Percentiles rank a stretch among this genome's conserved stretches.
Evolutionary conservation across 768 basidiomycete genomes (phyloP).

Genomic region (Mycena albidolilacea): DNA sequence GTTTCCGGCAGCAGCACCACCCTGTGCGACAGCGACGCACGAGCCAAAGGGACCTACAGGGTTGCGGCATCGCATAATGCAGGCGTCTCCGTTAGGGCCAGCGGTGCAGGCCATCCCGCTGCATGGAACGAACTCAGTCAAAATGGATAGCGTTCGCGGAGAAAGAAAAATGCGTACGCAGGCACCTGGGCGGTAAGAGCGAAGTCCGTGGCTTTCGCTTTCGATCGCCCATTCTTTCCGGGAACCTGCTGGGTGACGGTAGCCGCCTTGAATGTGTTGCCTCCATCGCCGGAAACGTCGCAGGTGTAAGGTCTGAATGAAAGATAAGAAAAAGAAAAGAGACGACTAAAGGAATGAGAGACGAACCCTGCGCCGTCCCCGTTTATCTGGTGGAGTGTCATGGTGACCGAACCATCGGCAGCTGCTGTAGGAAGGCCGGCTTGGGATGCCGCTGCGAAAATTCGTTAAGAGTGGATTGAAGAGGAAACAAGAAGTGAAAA

Average conservation of each 20-base stretch:
- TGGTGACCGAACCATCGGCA: slow-evolving; percentile 34
- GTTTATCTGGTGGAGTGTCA: slow-evolving; percentile 41
- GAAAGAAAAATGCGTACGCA: slow-evolving; percentile 26
- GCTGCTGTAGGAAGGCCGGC: slow-evolving; percentile 36
- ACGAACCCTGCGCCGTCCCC: slow-evolving; percentile 39
- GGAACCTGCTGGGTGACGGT: slow-evolving; percentile 35
- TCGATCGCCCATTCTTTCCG: slow-evolving; percentile 25
- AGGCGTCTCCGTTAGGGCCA: slow-evolving; percentile 37
- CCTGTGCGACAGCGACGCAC: slow-evolving; percentile 31
- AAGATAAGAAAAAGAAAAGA: background rate
- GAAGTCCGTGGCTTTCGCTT: slow-evolving; percentile 30
- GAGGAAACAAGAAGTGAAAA: background rate
- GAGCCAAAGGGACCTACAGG: slow-evolving; percentile 32
- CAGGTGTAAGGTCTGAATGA: slow-evolving; percentile 30
- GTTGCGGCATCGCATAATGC: slow-evolving; percentile 39
- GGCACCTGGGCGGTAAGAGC: slow-evolving; percentile 32
- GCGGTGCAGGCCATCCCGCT: slow-evolving; percentile 38
- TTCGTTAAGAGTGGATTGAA: background rate
- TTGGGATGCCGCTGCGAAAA: slow-evolving; percentile 30
- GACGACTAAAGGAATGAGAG: background rate
- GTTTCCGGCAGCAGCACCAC: background rate
- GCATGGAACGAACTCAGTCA: background rate
- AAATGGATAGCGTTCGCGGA: no score
- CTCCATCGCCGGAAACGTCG: slow-evolving; percentile 38
- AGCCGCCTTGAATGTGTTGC: slow-evolving; percentile 36